Base-by-base conservation (phyloP, 73 alveolate species). In the Paramecium bursaria region DNA sequence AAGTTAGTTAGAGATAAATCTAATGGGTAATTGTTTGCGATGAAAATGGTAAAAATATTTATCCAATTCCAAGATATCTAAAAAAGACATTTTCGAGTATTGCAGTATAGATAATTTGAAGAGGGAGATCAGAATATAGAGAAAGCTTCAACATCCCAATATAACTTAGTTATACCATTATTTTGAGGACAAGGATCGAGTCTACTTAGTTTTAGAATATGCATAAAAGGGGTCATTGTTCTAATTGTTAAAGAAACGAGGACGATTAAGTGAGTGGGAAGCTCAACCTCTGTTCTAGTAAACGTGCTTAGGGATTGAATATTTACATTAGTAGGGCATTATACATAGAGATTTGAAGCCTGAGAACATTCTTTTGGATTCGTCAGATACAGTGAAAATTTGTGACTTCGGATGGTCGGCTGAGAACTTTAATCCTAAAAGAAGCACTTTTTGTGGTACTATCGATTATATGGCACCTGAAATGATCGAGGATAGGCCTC, bases 401-500 rank as follows among this genome's bases (percentile, higher is more conserved):
- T 97, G 97, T 54, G 99, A 95, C 54, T 95, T 95, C 73, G 99
- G 99, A 9, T 88, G 95, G 97, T 61, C 91, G 23, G 92, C 92
- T 27, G 95, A 92, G 57, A 86, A 82, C 47, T 75, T 55, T 42
- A 87, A 92, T 27, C 75, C 86, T 51, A 89, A 75, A 60, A 61
- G 97, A 27, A 67, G 46, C 52, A 92, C 97, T 21, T 92, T 92
- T 75, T 92, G 97, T 74, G 97, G 97, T 14, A 92, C 97, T 1
- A 76, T 85, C 4, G 97, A 92, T 76, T 92, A 92, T 74, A 73
- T 92, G 90, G 92, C 89, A 7, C 99, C 99, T 15, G 99, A 96
- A 85, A 96, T 96, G 95, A 76, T 95, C 13, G 87, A 80, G 67
- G 92, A 91, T 73, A 54, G 79, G 13, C 90, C 93, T 9, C 96